Conservation (phyloP, 192 early-diverging fungal species). For the Backusella macrospora region DNA sequence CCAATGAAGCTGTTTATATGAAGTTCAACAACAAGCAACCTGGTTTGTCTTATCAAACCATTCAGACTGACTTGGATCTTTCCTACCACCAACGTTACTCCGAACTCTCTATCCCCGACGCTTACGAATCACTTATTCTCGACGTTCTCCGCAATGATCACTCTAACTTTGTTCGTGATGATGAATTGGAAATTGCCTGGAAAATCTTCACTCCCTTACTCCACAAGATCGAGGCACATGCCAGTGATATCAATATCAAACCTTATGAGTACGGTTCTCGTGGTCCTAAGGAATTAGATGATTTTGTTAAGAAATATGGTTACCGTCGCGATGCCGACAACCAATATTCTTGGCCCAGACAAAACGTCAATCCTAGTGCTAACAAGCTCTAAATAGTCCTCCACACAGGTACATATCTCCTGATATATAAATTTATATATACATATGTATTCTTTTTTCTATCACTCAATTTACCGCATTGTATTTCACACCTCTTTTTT, state of each 20-base stretch:
- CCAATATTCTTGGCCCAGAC: constrained; percentile 15
- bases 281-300: constrained; percentile 76
- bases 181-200: constrained; percentile 96
- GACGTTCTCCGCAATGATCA: constrained; percentile 93
- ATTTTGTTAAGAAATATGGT: constrained; percentile 71
- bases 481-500: background rate
- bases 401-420: background rate
- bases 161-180: constrained; percentile 92
- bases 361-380: constrained; percentile 12
- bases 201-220: constrained; percentile 96
- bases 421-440: constrained; percentile 1
- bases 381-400: constrained; percentile 11
- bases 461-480: background rate
- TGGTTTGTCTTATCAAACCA: constrained; percentile 81
- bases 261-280: constrained; percentile 83
- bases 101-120: constrained; percentile 92
- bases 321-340: background rate
- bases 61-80: constrained; percentile 92
- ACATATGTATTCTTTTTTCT: background rate
- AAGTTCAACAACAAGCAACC: constrained; percentile 97
- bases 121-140: constrained; percentile 94
- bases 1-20: constrained; percentile 94
- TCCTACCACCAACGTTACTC: constrained; percentile 90
- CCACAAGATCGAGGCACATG: constrained; percentile 77
- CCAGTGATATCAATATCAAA: constrained; percentile 49